Percentiles rank a stretch among this genome's conserved stretches.
Evolutionary conservation across 2,329 filamentous ascomycete genomes (phyloP).

Genomic region (Aspergillus terreus): DNA sequence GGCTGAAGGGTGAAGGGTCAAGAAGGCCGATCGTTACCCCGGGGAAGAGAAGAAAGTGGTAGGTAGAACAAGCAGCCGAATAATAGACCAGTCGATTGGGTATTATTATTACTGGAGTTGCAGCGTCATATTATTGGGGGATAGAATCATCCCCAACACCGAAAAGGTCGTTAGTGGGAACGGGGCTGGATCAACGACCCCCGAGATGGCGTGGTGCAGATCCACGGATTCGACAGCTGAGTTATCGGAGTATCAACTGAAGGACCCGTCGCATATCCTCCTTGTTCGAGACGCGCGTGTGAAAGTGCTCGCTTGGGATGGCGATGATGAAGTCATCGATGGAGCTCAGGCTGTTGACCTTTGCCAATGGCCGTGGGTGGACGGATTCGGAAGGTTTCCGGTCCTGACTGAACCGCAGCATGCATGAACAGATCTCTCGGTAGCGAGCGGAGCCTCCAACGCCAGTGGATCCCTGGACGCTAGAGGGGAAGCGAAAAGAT

Average conservation of each 20-base stretch:
- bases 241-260: background rate
- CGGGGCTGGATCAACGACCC: constrained; percentile 3
- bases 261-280: background rate
- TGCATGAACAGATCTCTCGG: background rate
- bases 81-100: background rate
- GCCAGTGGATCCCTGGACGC: too few species aligned
- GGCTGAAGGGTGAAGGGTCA: background rate
- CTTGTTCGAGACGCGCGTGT: background rate
- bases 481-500: too few species aligned
- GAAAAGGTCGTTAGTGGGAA: background rate
- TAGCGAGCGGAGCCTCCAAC: too few species aligned
- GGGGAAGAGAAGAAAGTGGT: background rate
- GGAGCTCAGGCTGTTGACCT: background rate
- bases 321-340: background rate
- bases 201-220: constrained; percentile 9
- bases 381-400: background rate
- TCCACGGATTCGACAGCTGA: constrained; percentile 1
- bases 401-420: background rate
- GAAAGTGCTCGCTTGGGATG: background rate
- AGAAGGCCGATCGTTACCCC: background rate
- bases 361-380: background rate
- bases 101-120: background rate
- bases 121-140: background rate
- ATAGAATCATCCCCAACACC: background rate
- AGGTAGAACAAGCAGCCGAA: background rate